A percentile compares a stretch with the other conserved stretches of the same genome.
These are phyloP conservation scores for Bruguiera parviflora DNA, from an alignment of 345 rosid genomes.

Conservation along the genomic window DNA sequence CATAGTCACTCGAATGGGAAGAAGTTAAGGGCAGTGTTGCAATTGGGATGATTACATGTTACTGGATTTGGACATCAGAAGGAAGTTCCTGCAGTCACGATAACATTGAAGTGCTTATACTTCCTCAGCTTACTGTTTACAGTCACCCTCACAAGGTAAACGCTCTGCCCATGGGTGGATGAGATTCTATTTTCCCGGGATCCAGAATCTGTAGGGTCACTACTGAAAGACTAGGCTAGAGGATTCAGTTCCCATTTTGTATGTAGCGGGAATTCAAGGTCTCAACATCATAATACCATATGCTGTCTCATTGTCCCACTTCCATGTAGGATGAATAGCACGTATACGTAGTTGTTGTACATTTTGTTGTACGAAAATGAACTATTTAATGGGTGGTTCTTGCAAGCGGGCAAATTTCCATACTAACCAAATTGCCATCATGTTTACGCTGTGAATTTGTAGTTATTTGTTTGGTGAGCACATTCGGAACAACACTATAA, in stretches of 20 bases:
- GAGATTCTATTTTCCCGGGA: conserved; percentile 8
- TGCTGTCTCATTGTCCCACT: conserved; percentile 5
- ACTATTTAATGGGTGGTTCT: neutral
- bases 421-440: neutral
- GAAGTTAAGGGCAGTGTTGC: conserved; percentile 30
- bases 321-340: neutral
- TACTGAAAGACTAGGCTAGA: conserved; percentile 18
- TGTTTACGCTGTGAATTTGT: neutral
- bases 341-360: neutral
- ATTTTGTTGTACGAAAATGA: neutral
- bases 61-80: neutral
- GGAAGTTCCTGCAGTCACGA: conserved; percentile 5
- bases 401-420: neutral
- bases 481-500: too few species aligned
- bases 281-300: conserved; percentile 2
- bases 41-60: neutral
- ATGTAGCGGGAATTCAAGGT: conserved; percentile 12
- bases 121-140: conserved; percentile 1
- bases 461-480: too few species aligned
- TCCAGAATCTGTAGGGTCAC: conserved; percentile 14
- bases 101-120: neutral
- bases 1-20: conserved; percentile 58
- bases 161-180: too few species aligned
- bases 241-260: conserved; percentile 25
- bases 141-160: conserved; percentile 3